These are phyloP conservation scores for Styphnolobium japonicum DNA, from an alignment of 306 rosid species.

Conservation along the genomic window DNA sequence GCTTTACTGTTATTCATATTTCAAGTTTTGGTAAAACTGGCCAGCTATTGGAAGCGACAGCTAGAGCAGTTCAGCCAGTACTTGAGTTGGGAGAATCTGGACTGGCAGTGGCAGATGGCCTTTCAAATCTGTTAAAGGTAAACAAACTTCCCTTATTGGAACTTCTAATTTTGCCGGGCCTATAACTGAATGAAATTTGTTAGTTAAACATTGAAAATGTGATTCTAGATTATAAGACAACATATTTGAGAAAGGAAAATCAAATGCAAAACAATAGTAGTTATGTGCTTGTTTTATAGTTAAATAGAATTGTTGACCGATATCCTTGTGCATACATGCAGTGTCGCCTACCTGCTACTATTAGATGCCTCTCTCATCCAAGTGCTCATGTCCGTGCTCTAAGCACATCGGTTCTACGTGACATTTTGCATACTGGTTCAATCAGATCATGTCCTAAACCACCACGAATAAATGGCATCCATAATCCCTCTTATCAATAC, in stretches of 20 bases:
- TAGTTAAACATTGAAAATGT: not conserved
- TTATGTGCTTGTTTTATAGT: not conserved
- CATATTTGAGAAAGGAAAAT: not conserved
- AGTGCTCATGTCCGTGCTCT: conserved; percentile 76
- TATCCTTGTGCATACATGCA: conserved; percentile 35
- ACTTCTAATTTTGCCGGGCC: not conserved
- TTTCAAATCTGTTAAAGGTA: conserved; percentile 75
- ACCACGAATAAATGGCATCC: conserved; percentile 36
- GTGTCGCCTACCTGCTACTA: conserved; percentile 77
- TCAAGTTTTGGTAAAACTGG: not conserved
- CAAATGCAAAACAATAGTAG: not conserved
- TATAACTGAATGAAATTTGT: not conserved
- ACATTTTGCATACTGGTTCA: conserved; percentile 53
- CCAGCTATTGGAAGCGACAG: conserved; percentile 82
- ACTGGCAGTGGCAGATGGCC: conserved; percentile 70
- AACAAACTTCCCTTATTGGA: not conserved
- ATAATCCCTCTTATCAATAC: conserved; percentile 38
- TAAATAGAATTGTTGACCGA: not conserved
- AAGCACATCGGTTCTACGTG: conserved; percentile 81
- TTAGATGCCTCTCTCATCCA: conserved; percentile 76
- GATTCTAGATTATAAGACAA: not conserved
- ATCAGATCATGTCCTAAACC: conserved; percentile 41
- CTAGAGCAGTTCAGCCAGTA: conserved; percentile 76
- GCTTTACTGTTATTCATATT: not conserved
- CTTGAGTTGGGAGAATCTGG: conserved; percentile 78